These are phyloP conservation scores for Brasilioporus rufonigricans DNA, from an alignment of 768 basidiomycete species.

Conservation along the genomic window DNA sequence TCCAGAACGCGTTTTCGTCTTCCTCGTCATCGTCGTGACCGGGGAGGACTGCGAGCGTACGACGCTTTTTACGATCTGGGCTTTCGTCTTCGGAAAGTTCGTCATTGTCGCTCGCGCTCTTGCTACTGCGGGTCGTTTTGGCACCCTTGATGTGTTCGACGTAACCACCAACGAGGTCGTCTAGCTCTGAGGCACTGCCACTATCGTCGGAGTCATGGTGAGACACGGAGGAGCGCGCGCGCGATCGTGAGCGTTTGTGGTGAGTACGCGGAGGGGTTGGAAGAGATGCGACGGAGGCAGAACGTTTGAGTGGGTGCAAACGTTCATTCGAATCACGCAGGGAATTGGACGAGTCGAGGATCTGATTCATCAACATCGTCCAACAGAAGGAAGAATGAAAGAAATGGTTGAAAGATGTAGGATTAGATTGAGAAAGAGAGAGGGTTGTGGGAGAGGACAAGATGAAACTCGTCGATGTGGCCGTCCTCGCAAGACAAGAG, in stretches of 20 bases:
- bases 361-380: slow-evolving; percentile 31
- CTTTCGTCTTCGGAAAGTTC: slow-evolving; percentile 18
- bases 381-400: not conserved
- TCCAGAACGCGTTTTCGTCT: slow-evolving; percentile 39
- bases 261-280: slow-evolving; percentile 66
- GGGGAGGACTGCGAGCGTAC: slow-evolving; percentile 32
- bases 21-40: slow-evolving; percentile 53
- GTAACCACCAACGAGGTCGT: slow-evolving; percentile 15
- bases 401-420: not conserved
- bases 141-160: slow-evolving; percentile 11
- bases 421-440: slow-evolving; percentile 4
- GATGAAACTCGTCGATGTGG: slow-evolving; percentile 8
- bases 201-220: slow-evolving; percentile 41
- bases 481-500: slow-evolving; percentile 14
- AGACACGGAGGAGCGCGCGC: slow-evolving; percentile 44
- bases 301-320: slow-evolving; percentile 51
- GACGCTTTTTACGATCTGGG: slow-evolving; percentile 38
- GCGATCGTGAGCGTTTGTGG: slow-evolving; percentile 45
- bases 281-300: slow-evolving; percentile 60
- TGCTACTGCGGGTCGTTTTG: slow-evolving; percentile 16
- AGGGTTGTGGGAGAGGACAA: slow-evolving; percentile 22
- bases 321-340: slow-evolving; percentile 13
- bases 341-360: slow-evolving; percentile 35
- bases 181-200: slow-evolving; percentile 37
- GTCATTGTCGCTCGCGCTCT: slow-evolving; percentile 16